Base-by-base conservation (phyloP, 2,329 filamentous ascomycete genomes). In the Colletotrichum incanum region DNA sequence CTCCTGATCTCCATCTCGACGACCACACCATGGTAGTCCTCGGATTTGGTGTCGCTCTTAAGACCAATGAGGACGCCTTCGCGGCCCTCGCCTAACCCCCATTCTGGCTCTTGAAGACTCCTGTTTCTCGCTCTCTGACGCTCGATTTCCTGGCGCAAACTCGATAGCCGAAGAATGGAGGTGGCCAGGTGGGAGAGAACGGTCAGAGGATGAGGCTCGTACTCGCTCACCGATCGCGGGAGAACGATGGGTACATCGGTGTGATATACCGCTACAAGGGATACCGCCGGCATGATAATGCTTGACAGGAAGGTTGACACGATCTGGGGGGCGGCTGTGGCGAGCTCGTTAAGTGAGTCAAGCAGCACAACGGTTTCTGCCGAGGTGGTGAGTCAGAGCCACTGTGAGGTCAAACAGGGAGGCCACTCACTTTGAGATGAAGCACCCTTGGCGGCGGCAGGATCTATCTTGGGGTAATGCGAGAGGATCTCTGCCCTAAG, bases 171-270 rank as follows among this genome's bases (percentile, higher is more conserved):
- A 71, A 98, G 87, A 65, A 98, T 89, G 4, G 94, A 92, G 4
- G 96, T 99, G n/a, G 95, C 94, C 70, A 98, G 91, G 82, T 97
- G 97, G 56, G 88, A 89, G 28, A 98, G 86, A 0, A 95, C 84
- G 1, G 91, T 91, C 16, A 97, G 86, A 0, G 94, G 91, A 37
- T 90, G 84, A 0, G 95, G 94, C 23, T 89, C 84, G 81, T 94
- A 91, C 77, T 89, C 86, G 75, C 81, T 83, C 64, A 80, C 82
- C 9, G 80, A 79, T 45, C 69, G 82, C 39, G 79, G 81, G 82
- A 88, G 81, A 65, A 84, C 76, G 34, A 90, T 81, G 1, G 94
- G 93, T 5, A 96, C 88, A 82, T 98, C 96, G 64, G 88, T 86
- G 84, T 98, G 96, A 81, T 97, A 97, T 71, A 93, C 89, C 54